Evolutionary conservation across 768 basidiomycete species (phyloP).

Genomic region (Pleurotus ostreatus): DNA sequence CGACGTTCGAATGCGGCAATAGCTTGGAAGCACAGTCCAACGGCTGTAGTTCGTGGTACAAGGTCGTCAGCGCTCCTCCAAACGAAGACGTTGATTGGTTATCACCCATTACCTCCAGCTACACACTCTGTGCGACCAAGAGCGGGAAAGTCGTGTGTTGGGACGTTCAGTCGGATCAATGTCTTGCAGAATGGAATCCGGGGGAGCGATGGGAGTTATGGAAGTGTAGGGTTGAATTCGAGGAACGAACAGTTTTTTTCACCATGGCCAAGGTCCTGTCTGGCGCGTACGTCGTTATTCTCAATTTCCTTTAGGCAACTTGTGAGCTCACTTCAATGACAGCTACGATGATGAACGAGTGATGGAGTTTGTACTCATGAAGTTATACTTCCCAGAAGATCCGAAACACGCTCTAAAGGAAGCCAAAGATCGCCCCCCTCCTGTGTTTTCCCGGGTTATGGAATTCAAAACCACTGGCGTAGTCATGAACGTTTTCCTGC

Average conservation of each 20-base stretch:
- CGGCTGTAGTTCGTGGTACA: conserved; percentile 50
- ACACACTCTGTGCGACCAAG: conserved; percentile 75
- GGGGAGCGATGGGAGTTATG: conserved; percentile 64
- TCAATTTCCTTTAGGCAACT: no score
- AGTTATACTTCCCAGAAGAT: conserved; percentile 53
- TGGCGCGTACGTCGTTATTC: no score
- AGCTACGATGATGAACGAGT: conserved; percentile 59
- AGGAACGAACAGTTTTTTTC: conserved; percentile 66
- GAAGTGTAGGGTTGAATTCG: conserved; percentile 78
- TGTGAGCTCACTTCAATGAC: background rate
- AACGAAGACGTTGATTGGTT: conserved; percentile 73
- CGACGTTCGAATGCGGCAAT: conserved; percentile 23
- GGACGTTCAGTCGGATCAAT: conserved; percentile 61
- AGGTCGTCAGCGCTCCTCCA: conserved; percentile 61
- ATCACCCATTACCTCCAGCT: conserved; percentile 71
- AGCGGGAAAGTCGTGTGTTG: conserved; percentile 74
- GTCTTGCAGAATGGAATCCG: conserved; percentile 69
- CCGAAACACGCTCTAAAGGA: conserved; percentile 31
- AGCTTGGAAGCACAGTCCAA: no score
- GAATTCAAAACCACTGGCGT: conserved; percentile 62
- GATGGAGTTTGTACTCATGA: conserved; percentile 73
- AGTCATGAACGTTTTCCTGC: conserved; percentile 75
- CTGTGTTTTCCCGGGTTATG: conserved; percentile 56
- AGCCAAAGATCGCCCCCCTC: conserved; percentile 38
- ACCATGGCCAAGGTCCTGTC: conserved; percentile 66